Evolutionary conservation across 805 yeast genomes (phyloP), one percentile per base, ranked within the genome.

Genomic region (Yarrowia hollandica): DNA sequence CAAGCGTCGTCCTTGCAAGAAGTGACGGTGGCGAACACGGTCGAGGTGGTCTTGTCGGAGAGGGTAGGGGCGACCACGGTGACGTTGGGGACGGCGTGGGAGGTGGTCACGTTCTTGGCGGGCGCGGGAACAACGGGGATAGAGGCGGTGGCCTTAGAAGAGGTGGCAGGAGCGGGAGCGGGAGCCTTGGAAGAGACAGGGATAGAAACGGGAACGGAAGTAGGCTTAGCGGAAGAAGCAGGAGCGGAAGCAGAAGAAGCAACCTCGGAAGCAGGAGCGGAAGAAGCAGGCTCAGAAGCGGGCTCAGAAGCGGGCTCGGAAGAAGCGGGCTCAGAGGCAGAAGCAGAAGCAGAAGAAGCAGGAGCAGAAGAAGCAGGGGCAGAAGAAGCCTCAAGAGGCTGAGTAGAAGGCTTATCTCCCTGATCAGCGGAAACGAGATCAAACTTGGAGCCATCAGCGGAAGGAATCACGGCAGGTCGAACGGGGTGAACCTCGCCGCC

Each of bases 401-500:
- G 37, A 9, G 37, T 22, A 18, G 38, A 21, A 5, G 46, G 28
- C 46, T 41, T 41, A 3, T 15, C 30, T 5, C 46, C 46, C 33
- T 41, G 33, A 3, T 41, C 48, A 7, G 48, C 52, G 6, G 52
- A 44, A 19, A 44, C 25, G 2, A 44, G n/a, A 9, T 44, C 52
- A 30, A 44, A 30, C n/a, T 44, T 28, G 35, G 34, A 19, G 3
- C 35, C 35, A 9, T 30, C 52, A 9, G 35, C 52, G 14, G 52
- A 35, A 44, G 52, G 25, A n/a, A 44, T 44, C 8, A 44, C 52
- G 5, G 52, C 55, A 1, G 55, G 55, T 48, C 55, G 15, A 11
- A 48, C 39, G 14, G 90, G 91, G 64, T 83, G 78, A 35, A 89
- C 78, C 55, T 73, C 67, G 4, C 82, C 82, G n/a, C 66, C 72